A percentile compares a stretch with the other conserved stretches of the same genome.
Conservation (phyloP, 176 grass and related monocot species). For the Paspalum notatum region DNA sequence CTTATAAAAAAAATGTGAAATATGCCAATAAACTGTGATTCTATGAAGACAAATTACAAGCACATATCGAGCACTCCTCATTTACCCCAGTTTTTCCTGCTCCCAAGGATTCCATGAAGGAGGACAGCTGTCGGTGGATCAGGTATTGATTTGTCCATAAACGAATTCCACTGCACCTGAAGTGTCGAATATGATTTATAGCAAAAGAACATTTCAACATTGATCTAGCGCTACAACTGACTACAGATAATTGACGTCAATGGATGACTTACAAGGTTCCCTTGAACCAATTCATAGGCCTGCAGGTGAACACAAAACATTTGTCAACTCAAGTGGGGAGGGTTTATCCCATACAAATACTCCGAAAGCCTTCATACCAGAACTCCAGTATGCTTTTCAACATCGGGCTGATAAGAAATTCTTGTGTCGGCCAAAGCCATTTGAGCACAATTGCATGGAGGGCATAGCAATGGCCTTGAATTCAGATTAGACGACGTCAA, state of each 20-base stretch:
- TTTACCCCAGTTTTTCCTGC: slow-evolving; percentile 97
- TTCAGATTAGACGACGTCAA: slow-evolving; percentile 38
- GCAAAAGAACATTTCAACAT: slow-evolving; percentile 12
- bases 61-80: slow-evolving; percentile 7
- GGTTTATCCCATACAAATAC: background rate
- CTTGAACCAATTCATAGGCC: slow-evolving; percentile 94
- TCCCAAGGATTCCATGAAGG: slow-evolving; percentile 94
- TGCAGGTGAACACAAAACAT: slow-evolving; percentile 43
- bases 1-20: background rate
- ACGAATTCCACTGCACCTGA: slow-evolving; percentile 95
- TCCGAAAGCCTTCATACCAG: slow-evolving; percentile 60
- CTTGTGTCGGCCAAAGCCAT: slow-evolving; percentile 61
- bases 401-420: slow-evolving; percentile 49
- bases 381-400: slow-evolving; percentile 57
- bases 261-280: slow-evolving; percentile 74
- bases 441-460: slow-evolving; percentile 51
- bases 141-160: slow-evolving; percentile 93
- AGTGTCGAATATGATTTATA: slow-evolving; percentile 2
- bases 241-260: background rate
- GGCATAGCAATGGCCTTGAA: slow-evolving; percentile 36
- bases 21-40: background rate
- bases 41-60: slow-evolving; percentile 9
- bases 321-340: slow-evolving; percentile 18
- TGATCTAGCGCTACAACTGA: slow-evolving; percentile 23
- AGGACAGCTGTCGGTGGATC: slow-evolving; percentile 99